Evolutionary conservation across 352 stramenopile species (phyloP), one percentile per base, ranked within the genome.

Genomic region (Thalassiosira allenii): DNA sequence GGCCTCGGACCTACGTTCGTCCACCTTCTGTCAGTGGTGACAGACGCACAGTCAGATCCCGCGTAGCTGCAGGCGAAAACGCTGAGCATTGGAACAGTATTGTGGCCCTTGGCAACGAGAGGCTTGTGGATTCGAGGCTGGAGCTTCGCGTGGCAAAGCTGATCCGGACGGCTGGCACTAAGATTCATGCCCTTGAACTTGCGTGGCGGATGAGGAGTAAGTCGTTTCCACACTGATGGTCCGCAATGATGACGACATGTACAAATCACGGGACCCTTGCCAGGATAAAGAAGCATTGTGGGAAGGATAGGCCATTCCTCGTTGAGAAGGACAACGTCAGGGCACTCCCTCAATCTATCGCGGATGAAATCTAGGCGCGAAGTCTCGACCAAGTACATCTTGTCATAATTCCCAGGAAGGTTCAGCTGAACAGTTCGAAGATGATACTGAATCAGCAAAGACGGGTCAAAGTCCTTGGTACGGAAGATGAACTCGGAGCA

Each of bases 261-360:
- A 20, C 71, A 44, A 20, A 61, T 40, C 25, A 66, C 33, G 3
- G 66, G 40, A 0, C 70, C 70, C 27, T 49, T 33, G n/a, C 29
- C 29, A n/a, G n/a, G n/a, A n/a, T 17, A 20, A 9, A 59, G 2
- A n/a, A 73, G 20, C 23, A 47, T 22, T 1, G 64, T 51, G 17
- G 59, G 70, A 12, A 27, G 6, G 1, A 79, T 72, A 29, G 47
- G 70, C 70, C 70, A 79, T 3, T 79, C 41, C 20, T 71, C 49
- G 27, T 79, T 79, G 14, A 79, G 23, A 14, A 73, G 30, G 0
- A 79, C 61, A 53, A 20, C 27, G 27, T 79, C 70, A 54, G 47
- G 53, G n/a, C 41, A n/a, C 25, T 17, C 32, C 27, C 59, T 44
- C 33, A 2, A 30, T n/a, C n/a, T n/a, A 17, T 32, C 41, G 1